Conservation (phyloP, 2,329 filamentous ascomycete genomes). For the Neonectria magnoliae region DNA sequence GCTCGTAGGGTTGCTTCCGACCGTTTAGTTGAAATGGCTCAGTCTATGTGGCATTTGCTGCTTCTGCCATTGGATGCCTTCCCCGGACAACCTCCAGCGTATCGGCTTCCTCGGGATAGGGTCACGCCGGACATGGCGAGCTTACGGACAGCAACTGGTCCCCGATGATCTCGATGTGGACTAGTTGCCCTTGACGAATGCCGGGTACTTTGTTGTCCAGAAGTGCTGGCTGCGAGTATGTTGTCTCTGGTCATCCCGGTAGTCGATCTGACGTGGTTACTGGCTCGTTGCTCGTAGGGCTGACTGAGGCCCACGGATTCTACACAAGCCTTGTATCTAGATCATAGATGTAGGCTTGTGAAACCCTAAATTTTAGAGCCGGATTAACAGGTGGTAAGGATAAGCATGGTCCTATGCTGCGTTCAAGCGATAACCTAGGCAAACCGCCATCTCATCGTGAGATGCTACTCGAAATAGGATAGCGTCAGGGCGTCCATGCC, state of each 20-base stretch:
- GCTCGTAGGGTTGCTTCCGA: neutral
- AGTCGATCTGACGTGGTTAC: neutral
- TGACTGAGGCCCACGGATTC: neutral
- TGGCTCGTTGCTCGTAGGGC: neutral
- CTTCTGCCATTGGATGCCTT: neutral
- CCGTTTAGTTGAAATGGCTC: neutral
- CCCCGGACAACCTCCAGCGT: neutral
- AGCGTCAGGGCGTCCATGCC: neutral
- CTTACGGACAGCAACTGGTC: neutral
- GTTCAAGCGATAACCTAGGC: neutral
- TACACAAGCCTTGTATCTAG: neutral
- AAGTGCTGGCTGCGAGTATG: neutral
- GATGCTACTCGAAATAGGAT: neutral
- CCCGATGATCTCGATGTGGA: neutral
- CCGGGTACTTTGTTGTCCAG: neutral
- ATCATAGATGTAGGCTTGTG: too few relatives aligned
- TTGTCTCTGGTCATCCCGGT: neutral
- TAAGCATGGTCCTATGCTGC: neutral
- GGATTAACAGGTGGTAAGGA: neutral
- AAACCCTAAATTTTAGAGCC: too few relatives aligned
- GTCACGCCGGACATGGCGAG: neutral
- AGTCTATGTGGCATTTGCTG: neutral
- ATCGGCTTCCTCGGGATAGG: neutral
- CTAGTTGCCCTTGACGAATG: neutral
- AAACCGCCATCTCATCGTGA: neutral